These are phyloP conservation scores for Tylopilus orsonianus DNA, from an alignment of 1,284 basidiomycete genomes.

Conservation along the genomic window DNA sequence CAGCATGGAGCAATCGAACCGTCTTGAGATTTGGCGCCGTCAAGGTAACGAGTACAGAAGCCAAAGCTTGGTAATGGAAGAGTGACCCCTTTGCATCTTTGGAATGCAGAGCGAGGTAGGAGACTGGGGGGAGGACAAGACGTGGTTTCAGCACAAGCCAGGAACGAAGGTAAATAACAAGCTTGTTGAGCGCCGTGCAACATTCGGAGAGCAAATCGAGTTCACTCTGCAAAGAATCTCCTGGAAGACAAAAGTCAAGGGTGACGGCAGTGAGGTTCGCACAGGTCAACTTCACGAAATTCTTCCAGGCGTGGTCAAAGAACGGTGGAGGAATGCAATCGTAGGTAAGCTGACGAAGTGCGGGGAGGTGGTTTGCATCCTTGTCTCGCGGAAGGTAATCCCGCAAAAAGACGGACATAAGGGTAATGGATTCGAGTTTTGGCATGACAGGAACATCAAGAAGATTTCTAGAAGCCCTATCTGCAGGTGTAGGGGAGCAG, in stretches of 20 bases:
- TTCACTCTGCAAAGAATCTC: slow-evolving; percentile 28
- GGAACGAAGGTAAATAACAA: slow-evolving; percentile 26
- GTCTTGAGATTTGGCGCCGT: slow-evolving; percentile 21
- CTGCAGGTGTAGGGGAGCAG: slow-evolving; percentile 28
- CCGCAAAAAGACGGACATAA: slow-evolving; percentile 31
- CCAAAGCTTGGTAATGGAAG: slow-evolving; percentile 17
- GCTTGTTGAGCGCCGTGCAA: slow-evolving; percentile 25
- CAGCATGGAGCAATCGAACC: slow-evolving; percentile 23
- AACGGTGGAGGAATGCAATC: slow-evolving; percentile 35
- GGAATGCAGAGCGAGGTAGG: slow-evolving; percentile 24
- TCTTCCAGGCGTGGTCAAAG: slow-evolving; percentile 30
- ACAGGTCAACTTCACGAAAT: slow-evolving; percentile 27
- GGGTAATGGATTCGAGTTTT: slow-evolving; percentile 28
- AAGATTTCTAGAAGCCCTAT: slow-evolving; percentile 18
- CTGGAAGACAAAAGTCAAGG: slow-evolving; percentile 30
- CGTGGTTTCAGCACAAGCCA: slow-evolving; percentile 23
- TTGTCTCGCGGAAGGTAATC: slow-evolving; percentile 34
- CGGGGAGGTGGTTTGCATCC: slow-evolving; percentile 28
- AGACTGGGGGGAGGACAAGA: slow-evolving; percentile 27
- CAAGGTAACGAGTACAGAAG: slow-evolving; percentile 26
- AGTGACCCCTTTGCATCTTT: slow-evolving; percentile 15
- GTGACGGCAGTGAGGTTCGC: slow-evolving; percentile 29
- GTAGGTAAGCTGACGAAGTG: slow-evolving; percentile 33
- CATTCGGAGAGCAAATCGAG: slow-evolving; percentile 28
- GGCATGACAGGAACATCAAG: slow-evolving; percentile 31